Evolutionary conservation across 1,139 yeast species (phyloP), one percentile per base, ranked within the genome.

Genomic region (Saccharomyces hybrid): DNA sequence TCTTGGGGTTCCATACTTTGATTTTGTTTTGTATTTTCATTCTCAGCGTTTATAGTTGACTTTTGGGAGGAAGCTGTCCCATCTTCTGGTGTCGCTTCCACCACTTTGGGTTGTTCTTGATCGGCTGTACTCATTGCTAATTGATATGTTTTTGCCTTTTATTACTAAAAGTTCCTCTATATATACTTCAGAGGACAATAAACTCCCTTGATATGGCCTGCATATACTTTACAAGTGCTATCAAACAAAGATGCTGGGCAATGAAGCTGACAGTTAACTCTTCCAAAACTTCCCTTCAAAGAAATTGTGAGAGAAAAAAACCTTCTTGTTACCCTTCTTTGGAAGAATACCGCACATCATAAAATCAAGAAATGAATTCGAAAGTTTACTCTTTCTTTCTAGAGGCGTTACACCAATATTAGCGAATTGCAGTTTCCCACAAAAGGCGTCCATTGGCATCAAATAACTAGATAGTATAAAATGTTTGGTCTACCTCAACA

Each of bases 401-500:
- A 29, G 32, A 29, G 13, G n/a, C 32, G 32, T 11, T 29, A 29
- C n/a, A 29, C 32, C 13, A 13, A 11, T 29, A 11, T 9, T 29
- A 11, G 5, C 13, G 32, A 29, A 9, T 11, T 29, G n/a, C 32
- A 29, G n/a, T 13, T 38, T 19, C 3, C 26, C 19, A 38, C n/a
- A 19, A 11, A 11, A 38, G 8, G 49, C 54, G 52, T 48, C 32
- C 56, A 52, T 61, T 60, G 38, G 57, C 53, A 41, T 16, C 54
- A 48, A 54, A 46, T 57, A 54, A 28, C 56, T 62, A 50, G 53
- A 59, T 46, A 50, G 16, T 47, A 41, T 13, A 23, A 51, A 56
- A 88, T 88, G 96, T 88, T 83, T 78, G 95, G 93, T 60, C 86
- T 86, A 63, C 84, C 84, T 70, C 85, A 82, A 60, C 83, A 81